A percentile compares a stretch with the other conserved stretches of the same genome.
These are phyloP conservation scores for Calonectria pauciramosa DNA, from an alignment of 2,329 filamentous ascomycete genomes.

Conservation along the genomic window DNA sequence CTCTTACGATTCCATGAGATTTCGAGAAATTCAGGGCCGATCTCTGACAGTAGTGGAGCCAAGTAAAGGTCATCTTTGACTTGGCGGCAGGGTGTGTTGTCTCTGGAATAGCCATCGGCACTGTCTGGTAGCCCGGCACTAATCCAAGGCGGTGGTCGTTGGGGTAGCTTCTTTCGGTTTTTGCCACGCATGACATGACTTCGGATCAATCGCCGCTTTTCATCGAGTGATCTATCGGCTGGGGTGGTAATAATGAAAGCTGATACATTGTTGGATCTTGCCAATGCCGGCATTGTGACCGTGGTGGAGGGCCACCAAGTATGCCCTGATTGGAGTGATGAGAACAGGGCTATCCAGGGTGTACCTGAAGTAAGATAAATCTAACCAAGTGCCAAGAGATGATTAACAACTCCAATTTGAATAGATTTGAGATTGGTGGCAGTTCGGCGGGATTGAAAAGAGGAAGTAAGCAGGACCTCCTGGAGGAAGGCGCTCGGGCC, in stretches of 20 bases:
- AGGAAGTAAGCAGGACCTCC: not conserved
- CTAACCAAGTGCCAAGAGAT: no score
- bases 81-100: not conserved
- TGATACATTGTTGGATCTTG: not conserved
- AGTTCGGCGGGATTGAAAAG: not conserved
- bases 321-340: no score
- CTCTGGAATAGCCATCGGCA: no score
- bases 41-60: not conserved
- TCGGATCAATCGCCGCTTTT: conserved; percentile 8
- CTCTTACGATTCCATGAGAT: conserved; percentile 9
- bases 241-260: conserved; percentile 4
- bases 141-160: conserved; percentile 2
- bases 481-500: conserved; percentile 2
- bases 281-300: not conserved
- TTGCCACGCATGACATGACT: conserved; percentile 29
- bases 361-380: no score
- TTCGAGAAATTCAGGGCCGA: not conserved
- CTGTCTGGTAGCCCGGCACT: no score
- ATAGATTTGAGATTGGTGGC: not conserved
- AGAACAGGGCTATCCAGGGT: not conserved
- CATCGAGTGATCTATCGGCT: not conserved
- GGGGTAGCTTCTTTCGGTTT: conserved; percentile 15
- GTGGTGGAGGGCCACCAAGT: not conserved
- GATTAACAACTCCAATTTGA: not conserved
- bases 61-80: not conserved